These are phyloP conservation scores for Monascus ruber DNA, from an alignment of 2,329 filamentous ascomycete species.

Conservation along the genomic window DNA sequence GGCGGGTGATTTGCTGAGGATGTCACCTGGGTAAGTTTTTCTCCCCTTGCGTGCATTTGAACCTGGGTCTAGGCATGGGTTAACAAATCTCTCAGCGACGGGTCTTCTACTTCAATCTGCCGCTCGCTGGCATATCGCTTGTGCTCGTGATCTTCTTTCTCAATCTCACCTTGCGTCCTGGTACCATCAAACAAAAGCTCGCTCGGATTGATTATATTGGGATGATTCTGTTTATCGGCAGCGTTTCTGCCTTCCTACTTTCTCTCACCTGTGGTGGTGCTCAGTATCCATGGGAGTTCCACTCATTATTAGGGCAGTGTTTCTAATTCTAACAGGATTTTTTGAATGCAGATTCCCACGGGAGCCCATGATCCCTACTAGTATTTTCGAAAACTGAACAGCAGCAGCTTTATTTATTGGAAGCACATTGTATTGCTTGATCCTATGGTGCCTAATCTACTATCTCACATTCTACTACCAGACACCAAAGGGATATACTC, in stretches of 20 bases:
- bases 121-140: conserved; percentile 41
- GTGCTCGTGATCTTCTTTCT: conserved; percentile 43
- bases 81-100: conserved; percentile 38
- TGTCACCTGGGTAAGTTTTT: conserved; percentile 4
- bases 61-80: not conserved
- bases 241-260: conserved; percentile 47
- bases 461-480: conserved; percentile 39
- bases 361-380: conserved; percentile 40
- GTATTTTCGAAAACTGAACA: conserved; percentile 36
- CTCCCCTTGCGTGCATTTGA: not conserved
- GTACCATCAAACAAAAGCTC: conserved; percentile 38
- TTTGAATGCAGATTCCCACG: conserved; percentile 43
- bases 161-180: conserved; percentile 38
- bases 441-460: conserved; percentile 42
- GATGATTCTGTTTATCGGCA: conserved; percentile 48
- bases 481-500: conserved; percentile 41
- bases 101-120: conserved; percentile 56
- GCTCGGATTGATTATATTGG: conserved; percentile 53
- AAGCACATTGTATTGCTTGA: conserved; percentile 45
- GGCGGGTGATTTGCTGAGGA: conserved; percentile 30
- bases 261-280: conserved; percentile 55
- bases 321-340: conserved; percentile 41
- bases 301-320: conserved; percentile 43
- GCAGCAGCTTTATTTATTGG: conserved; percentile 40
- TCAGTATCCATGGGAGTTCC: conserved; percentile 55